phyloP scores from a whole-genome alignment of 768 basidiomycete species.

The Leccinum obscurum region DNA sequence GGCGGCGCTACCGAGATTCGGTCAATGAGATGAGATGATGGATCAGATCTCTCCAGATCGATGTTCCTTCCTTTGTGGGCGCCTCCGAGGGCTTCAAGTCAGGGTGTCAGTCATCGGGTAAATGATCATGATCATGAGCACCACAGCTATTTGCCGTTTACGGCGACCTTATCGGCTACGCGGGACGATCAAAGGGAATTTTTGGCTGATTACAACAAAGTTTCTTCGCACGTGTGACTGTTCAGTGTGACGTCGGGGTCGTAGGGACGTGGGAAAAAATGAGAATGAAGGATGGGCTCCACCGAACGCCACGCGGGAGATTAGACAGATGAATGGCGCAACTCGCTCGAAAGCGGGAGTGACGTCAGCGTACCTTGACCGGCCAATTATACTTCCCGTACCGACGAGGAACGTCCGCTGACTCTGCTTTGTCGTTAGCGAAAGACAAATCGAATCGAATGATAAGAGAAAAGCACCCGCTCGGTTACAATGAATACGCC shows the following conservation, averaged over 20 bases:
- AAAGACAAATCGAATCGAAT: neutral
- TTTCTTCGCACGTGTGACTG: neutral
- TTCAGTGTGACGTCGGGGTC: neutral
- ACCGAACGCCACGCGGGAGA: neutral
- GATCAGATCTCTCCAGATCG: neutral
- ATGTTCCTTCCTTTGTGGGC: neutral
- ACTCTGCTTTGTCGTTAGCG: neutral
- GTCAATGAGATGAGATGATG: neutral
- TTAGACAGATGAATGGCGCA: neutral
- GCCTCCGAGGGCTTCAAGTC: neutral
- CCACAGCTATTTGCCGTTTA: neutral
- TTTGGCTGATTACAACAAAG: neutral
- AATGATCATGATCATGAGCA: neutral
- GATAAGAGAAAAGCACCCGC: neutral
- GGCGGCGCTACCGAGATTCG: neutral
- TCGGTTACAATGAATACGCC: neutral
- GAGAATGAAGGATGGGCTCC: neutral
- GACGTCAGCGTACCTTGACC: neutral
- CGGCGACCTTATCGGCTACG: neutral
- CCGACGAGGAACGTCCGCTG: neutral
- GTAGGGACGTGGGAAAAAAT: neutral
- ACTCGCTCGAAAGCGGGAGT: neutral
- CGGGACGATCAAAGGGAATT: neutral
- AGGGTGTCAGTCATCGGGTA: neutral
- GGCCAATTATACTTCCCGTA: neutral